Percentiles rank a stretch among this genome's conserved stretches.
Evolutionary conservation across 805 yeast species (phyloP).

Genomic region (Isabelozyma heimii): DNA sequence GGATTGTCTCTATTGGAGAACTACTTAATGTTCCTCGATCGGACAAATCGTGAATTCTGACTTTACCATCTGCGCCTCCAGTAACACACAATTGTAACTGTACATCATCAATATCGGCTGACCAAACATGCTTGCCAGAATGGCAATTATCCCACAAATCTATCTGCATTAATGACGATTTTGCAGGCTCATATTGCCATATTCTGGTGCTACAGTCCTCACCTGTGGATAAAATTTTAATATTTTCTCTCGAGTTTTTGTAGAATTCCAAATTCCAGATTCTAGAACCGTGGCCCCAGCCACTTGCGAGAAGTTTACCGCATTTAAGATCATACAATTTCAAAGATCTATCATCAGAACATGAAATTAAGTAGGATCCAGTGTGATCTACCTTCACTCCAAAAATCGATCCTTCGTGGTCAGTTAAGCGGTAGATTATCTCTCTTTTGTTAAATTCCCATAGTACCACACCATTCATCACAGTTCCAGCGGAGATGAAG

Average conservation of each 20-base stretch:
- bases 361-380: constrained; percentile 62
- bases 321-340: constrained; percentile 63
- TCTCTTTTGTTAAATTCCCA: constrained; percentile 58
- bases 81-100: constrained; percentile 58
- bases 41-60: constrained; percentile 58
- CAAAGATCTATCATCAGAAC: constrained; percentile 93
- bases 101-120: constrained; percentile 53
- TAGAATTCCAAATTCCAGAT: constrained; percentile 80
- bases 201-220: constrained; percentile 81
- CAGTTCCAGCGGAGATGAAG: constrained; percentile 85
- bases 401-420: constrained; percentile 92
- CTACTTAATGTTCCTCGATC: constrained; percentile 6
- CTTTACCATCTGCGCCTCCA: constrained; percentile 92
- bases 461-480: constrained; percentile 78
- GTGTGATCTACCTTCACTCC: constrained; percentile 62
- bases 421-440: constrained; percentile 55
- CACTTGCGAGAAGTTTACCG: constrained; percentile 65
- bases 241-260: constrained; percentile 14
- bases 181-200: constrained; percentile 53
- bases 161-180: constrained; percentile 33
- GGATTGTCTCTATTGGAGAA: constrained; percentile 34
- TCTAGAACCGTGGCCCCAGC: constrained; percentile 97
- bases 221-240: constrained; percentile 64
- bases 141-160: constrained; percentile 63
- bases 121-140: constrained; percentile 86